A percentile compares a stretch with the other conserved stretches of the same genome.
Conservation (phyloP, 139 green algal genomes). For the Chlorella ohadii region DNA sequence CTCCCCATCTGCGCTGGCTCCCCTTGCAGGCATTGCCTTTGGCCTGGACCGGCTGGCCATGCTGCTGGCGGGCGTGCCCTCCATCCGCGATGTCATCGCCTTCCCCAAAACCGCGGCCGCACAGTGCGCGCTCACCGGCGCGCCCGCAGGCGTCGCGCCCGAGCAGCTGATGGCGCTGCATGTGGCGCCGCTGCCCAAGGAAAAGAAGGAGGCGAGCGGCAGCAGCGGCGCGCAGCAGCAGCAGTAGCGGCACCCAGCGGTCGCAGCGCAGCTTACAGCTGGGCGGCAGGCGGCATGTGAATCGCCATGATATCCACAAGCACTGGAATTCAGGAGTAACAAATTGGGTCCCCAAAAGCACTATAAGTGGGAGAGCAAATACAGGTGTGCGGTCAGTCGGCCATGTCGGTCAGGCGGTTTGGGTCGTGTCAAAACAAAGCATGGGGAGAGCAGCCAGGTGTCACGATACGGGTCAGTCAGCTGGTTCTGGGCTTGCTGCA, state of each 20-base stretch:
- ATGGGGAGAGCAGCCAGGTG: too few species aligned
- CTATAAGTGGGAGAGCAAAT: too few species aligned
- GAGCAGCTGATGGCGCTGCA: slow-evolving; percentile 77
- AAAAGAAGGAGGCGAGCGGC: neutral
- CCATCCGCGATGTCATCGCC: slow-evolving; percentile 99
- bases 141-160: slow-evolving; percentile 65
- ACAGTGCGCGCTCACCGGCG: slow-evolving; percentile 88
- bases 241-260: neutral
- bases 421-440: too few species aligned
- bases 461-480: too few species aligned
- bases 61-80: slow-evolving; percentile 84
- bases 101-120: slow-evolving; percentile 96
- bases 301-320: too few species aligned
- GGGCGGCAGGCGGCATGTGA: too few species aligned
- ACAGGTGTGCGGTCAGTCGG: too few species aligned
- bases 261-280: too few species aligned
- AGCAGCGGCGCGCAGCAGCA: neutral
- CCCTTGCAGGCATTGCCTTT: slow-evolving; percentile 80
- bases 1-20: neutral
- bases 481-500: too few species aligned
- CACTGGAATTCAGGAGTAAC: too few species aligned
- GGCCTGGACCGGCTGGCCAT: slow-evolving; percentile 96
- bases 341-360: too few species aligned
- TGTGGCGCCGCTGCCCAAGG: slow-evolving; percentile 25
- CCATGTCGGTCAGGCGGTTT: too few species aligned